Evolutionary conservation across 331 rosid genomes (phyloP).

Genomic region (Quercus tomentella): DNA sequence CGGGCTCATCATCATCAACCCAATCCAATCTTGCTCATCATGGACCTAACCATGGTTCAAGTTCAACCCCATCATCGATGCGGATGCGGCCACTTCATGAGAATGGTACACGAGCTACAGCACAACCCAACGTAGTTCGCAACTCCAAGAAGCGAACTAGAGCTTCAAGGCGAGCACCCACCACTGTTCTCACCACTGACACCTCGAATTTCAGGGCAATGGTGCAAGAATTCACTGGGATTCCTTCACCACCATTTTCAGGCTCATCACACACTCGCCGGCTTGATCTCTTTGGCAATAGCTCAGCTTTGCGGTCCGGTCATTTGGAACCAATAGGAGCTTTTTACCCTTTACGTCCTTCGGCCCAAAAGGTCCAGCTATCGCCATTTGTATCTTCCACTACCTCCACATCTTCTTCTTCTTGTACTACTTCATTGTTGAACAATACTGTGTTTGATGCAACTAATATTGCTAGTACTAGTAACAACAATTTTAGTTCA

Average conservation of each 20-base stretch:
- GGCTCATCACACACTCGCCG: slow-evolving; percentile 54
- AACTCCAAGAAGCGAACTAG: slow-evolving; percentile 79
- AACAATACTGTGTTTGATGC: slow-evolving; percentile 37
- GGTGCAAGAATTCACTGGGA: slow-evolving; percentile 98
- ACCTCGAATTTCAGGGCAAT: slow-evolving; percentile 89
- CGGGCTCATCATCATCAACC: slow-evolving; percentile 21
- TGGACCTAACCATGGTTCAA: neutral
- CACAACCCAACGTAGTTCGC: slow-evolving; percentile 25
- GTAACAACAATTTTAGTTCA: slow-evolving; percentile 13
- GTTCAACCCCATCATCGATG: neutral
- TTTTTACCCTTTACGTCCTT: slow-evolving; percentile 61
- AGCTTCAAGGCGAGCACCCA: slow-evolving; percentile 92
- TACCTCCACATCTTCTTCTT: neutral
- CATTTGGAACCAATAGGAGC: slow-evolving; percentile 26
- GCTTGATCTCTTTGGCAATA: slow-evolving; percentile 56
- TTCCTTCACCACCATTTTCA: slow-evolving; percentile 86
- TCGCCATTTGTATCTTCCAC: slow-evolving; percentile 27
- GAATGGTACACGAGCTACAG: slow-evolving; percentile 16
- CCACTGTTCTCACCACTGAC: slow-evolving; percentile 94
- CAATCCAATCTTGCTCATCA: slow-evolving; percentile 23
- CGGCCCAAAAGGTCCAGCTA: slow-evolving; percentile 45
- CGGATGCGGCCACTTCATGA: slow-evolving; percentile 7
- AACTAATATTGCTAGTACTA: slow-evolving; percentile 7
- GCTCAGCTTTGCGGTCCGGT: slow-evolving; percentile 28
- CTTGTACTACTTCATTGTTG: slow-evolving; percentile 30